phyloP scores from a whole-genome alignment of 345 rosid genomes.

The Populus pruinosa region DNA sequence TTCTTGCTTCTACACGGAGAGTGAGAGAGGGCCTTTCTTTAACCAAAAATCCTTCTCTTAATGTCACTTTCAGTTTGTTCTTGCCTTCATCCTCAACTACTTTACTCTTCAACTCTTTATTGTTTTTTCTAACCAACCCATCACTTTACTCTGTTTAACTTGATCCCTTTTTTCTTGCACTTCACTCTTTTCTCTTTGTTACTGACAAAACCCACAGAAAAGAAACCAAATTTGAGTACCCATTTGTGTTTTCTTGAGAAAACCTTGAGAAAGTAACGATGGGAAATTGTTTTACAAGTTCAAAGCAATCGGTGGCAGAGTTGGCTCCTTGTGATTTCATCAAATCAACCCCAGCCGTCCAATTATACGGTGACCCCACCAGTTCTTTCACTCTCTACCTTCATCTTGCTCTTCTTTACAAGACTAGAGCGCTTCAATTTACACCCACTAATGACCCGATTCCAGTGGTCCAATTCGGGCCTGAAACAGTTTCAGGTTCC shows the following conservation, averaged over 20 bases:
- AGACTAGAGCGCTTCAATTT: conserved; percentile 39
- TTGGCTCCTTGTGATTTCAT: conserved; percentile 42
- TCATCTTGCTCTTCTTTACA: conserved; percentile 57
- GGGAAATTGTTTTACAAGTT: conserved; percentile 45
- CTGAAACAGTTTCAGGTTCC: conserved; percentile 45
- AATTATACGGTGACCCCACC: conserved; percentile 32
- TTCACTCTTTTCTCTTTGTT: conserved; percentile 1
- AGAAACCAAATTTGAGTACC: background rate
- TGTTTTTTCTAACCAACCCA: background rate
- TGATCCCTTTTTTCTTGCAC: conserved; percentile 4
- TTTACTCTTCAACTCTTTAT: background rate
- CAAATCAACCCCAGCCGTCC: conserved; percentile 33
- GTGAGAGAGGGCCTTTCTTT: background rate
- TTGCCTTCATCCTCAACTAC: background rate
- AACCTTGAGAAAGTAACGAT: conserved; percentile 15
- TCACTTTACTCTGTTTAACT: background rate
- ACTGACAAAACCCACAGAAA: background rate
- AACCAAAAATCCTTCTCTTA: background rate
- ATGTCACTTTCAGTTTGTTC: background rate
- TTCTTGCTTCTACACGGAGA: background rate
- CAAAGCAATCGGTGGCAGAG: conserved; percentile 46
- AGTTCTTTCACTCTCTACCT: conserved; percentile 31
- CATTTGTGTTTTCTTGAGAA: background rate
- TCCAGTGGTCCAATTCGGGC: conserved; percentile 41
- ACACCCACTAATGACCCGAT: conserved; percentile 31